Evolutionary conservation across 805 yeast genomes (phyloP).

Genomic region (Zygotorulaspora danielsina): DNA sequence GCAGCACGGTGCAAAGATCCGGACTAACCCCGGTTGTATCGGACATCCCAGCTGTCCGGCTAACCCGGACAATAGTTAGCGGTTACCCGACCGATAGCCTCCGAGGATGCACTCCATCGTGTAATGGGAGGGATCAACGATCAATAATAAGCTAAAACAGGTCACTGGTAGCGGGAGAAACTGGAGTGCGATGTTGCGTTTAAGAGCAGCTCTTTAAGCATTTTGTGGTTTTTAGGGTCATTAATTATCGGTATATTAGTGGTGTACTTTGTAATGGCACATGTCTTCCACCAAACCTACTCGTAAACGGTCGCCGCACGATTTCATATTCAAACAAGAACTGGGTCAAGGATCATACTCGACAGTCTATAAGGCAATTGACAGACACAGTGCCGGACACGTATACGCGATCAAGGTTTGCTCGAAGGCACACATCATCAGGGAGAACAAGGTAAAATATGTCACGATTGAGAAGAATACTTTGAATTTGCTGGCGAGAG

Average conservation of each 20-base stretch:
- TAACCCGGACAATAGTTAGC: no score
- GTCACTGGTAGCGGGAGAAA: no score
- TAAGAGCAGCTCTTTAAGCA: no score
- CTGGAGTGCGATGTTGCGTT: no score
- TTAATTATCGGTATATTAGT: no score
- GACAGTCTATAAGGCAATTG: constrained; percentile 84
- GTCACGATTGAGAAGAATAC: constrained; percentile 94
- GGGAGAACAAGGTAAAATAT: constrained; percentile 90
- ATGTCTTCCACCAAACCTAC: constrained; percentile 15
- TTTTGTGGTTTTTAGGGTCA: no score
- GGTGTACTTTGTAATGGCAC: constrained; percentile 14
- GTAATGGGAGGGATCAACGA: neutral
- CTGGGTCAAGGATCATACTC: constrained; percentile 96
- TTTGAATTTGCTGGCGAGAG: constrained; percentile 61
- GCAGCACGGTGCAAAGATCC: no score
- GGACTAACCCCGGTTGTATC: no score
- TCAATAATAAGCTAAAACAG: neutral
- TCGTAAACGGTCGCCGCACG: constrained; percentile 34
- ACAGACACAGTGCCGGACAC: constrained; percentile 44
- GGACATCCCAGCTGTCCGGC: no score
- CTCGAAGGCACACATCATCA: constrained; percentile 86
- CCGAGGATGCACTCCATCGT: no score
- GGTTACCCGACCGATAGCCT: no score
- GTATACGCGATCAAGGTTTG: constrained; percentile 89
- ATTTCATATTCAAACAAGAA: constrained; percentile 34